A percentile compares a stretch with the other conserved stretches of the same genome.
These are phyloP conservation scores for Apiospora pterosperma DNA, from an alignment of 2,329 filamentous ascomycete genomes.

Conservation along the genomic window DNA sequence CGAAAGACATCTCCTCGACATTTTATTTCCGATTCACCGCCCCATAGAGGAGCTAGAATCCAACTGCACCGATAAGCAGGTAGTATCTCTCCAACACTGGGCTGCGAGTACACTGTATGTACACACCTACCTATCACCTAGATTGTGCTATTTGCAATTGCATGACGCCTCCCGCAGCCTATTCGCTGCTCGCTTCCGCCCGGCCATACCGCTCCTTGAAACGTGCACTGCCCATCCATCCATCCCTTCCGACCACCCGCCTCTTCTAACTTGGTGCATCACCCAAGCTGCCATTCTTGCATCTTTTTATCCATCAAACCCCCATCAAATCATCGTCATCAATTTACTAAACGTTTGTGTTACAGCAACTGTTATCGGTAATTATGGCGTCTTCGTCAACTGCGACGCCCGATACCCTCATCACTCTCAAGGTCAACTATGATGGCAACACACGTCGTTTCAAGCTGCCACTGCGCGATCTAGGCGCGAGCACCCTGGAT, in stretches of 20 bases:
- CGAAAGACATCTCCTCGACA: not conserved
- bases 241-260: not conserved
- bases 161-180: not conserved
- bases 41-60: not conserved
- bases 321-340: not conserved
- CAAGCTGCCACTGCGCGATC: conserved; percentile 85
- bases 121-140: too few species aligned
- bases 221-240: conserved; percentile 4
- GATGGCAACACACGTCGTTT: conserved; percentile 76
- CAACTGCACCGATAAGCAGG: too few species aligned
- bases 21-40: not conserved
- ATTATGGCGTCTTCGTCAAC: conserved; percentile 34
- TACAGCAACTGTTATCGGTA: conserved; percentile 6
- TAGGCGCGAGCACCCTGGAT: conserved; percentile 70
- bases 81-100: not conserved
- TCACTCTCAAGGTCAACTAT: conserved; percentile 82
- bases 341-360: not conserved
- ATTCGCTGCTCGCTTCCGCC: not conserved
- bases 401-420: conserved; percentile 60
- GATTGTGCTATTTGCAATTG: not conserved
- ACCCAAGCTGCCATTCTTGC: not conserved
- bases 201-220: not conserved
- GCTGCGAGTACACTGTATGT: not conserved
- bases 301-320: not conserved
- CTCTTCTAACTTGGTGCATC: not conserved